Evolutionary conservation across 2,329 filamentous ascomycete genomes (phyloP), one percentile per base, ranked within the genome.

Genomic region (Fusarium burgessii): DNA sequence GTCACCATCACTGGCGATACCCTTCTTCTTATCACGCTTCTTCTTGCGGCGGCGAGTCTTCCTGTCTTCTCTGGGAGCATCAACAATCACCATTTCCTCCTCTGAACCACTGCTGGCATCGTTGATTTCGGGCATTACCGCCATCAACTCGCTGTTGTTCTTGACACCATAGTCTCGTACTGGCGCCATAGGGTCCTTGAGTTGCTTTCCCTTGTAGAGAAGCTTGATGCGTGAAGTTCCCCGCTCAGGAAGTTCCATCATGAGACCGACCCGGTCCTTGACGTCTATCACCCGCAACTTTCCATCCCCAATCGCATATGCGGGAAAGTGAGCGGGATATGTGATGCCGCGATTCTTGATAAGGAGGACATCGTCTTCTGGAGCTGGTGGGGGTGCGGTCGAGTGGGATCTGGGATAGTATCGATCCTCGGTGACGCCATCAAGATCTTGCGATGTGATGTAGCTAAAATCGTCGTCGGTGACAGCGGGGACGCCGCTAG

Each of bases 381-480:
- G 81, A 42, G 76, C 78, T 65, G 77, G 78, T 46, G 80, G 73
- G 36, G 80, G 73, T 41, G 76, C 74, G 11, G 78, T 75, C 32
- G 81, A 78, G 51, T 76, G 78, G 43, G 79, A 76, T 54, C 80
- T 79, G 32, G 83, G 80, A 62, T 84, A 82, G 68, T 86, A 84
- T n/a, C 76, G 78, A 76, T 74, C 70, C 76, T 80, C 75, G 67
- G 72, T 78, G 67, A 77, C 77, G 77, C 83, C 80, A 66, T 88
- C 85, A 41, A 94, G 80, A 76, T 95, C 92, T 75, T 93, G 89
- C 32, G 90, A 90, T n/a, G 92, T 94, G 77, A 95, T 94, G 83
- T 95, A 95, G 78, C 89, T 91, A 80, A 90, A 95, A 82, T 95
- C 92, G 36, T 91, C 88, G 73, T 94, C 91, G 74, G 89, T 92